Evolutionary conservation across 179 eudicot species (phyloP).

Genomic region (Beta corolliflora): DNA sequence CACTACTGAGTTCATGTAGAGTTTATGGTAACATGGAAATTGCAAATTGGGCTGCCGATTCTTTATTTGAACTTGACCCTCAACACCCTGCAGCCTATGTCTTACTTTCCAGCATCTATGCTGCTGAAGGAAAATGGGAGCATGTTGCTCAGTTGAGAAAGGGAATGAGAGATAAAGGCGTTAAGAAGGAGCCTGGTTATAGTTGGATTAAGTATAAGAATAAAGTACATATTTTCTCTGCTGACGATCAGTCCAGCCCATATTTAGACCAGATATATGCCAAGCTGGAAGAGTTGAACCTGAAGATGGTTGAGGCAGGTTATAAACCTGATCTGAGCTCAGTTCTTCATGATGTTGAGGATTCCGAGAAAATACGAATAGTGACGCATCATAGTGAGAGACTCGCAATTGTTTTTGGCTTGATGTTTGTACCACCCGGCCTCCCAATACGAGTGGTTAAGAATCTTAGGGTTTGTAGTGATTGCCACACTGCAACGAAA

Average conservation of each 20-base stretch:
- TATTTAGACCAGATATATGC: constrained; percentile 62
- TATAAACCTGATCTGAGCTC: constrained; percentile 73
- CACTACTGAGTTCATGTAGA: constrained; percentile 91
- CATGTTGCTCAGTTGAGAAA: constrained; percentile 71
- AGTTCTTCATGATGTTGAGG: constrained; percentile 78
- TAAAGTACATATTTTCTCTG: constrained; percentile 78
- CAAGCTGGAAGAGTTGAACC: constrained; percentile 56
- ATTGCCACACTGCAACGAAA: constrained; percentile 89
- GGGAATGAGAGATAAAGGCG: constrained; percentile 69
- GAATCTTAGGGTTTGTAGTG: constrained; percentile 90
- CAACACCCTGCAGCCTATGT: constrained; percentile 88
- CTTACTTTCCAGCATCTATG: constrained; percentile 83
- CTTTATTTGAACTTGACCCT: constrained; percentile 71
- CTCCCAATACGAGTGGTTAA: constrained; percentile 78
- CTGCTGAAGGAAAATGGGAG: constrained; percentile 75
- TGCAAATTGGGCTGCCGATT: constrained; percentile 91
- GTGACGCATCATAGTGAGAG: constrained; percentile 89
- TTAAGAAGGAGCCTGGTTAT: constrained; percentile 77
- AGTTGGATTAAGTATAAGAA: constrained; percentile 88
- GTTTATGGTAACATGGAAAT: constrained; percentile 65
- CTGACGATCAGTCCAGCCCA: constrained; percentile 83
- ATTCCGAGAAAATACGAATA: constrained; percentile 72
- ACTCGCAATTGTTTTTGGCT: constrained; percentile 92
- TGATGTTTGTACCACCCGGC: constrained; percentile 68
- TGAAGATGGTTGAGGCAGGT: constrained; percentile 71